Evolutionary conservation across 129 eudicot species (phyloP).

Genomic region (Flaveria ramosissima): DNA sequence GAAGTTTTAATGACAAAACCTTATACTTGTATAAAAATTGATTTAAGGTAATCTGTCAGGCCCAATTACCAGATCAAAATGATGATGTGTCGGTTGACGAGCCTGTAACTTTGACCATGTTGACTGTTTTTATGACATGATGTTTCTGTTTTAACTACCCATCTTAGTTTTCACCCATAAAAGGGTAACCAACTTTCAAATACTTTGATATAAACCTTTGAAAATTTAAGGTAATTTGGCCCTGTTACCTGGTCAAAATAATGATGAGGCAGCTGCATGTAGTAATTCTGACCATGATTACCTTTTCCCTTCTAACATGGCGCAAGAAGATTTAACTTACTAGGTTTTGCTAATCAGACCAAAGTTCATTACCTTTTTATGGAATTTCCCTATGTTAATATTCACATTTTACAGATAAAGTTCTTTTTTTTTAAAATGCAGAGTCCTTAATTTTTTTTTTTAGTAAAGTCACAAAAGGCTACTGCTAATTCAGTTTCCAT

Average conservation of each 20-base stretch:
- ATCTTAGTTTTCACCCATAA: constrained; percentile 5
- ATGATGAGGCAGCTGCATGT: not conserved
- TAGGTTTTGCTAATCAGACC: not conserved
- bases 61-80: not conserved
- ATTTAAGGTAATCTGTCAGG: not conserved
- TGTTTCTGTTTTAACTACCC: not conserved
- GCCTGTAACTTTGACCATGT: not conserved
- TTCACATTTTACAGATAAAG: constrained; percentile 2
- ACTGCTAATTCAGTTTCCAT: constrained; percentile 31
- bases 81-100: not conserved
- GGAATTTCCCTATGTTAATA: not conserved
- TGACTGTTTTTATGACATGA: not conserved
- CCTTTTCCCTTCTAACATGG: not conserved
- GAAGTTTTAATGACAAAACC: not conserved
- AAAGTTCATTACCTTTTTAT: not conserved
- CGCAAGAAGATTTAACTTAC: not conserved
- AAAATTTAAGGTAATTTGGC: not conserved
- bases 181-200: not conserved
- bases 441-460: constrained; percentile 4
- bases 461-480: constrained; percentile 8
- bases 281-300: not conserved
- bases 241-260: not conserved
- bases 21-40: no score
- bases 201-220: not conserved
- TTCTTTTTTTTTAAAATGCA: not conserved